phyloP scores from a whole-genome alignment of 2,329 filamentous ascomycete genomes.

The Cladosporium sp. region DNA sequence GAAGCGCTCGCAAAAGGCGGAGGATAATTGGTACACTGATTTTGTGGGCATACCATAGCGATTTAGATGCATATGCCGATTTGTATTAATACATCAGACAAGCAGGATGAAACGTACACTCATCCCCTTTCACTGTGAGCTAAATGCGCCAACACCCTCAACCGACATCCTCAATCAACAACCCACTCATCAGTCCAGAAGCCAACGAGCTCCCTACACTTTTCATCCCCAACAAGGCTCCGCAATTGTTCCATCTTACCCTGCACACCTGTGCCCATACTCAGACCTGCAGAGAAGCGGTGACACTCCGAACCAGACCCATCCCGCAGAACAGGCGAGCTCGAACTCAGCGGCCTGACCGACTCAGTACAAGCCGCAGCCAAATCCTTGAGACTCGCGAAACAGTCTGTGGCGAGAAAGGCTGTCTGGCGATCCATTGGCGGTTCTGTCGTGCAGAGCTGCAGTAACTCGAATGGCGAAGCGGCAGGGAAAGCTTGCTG shows the following conservation, averaged over 20 bases:
- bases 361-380: slow-evolving; percentile 12
- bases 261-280: slow-evolving; percentile 13
- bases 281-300: no score
- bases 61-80: no score
- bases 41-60: no score
- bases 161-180: slow-evolving; percentile 25
- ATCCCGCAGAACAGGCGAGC: no score
- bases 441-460: slow-evolving; percentile 22
- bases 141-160: no score
- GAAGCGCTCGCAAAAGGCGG: no score
- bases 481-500: not conserved
- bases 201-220: slow-evolving; percentile 29
- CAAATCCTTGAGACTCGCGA: slow-evolving; percentile 21
- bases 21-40: no score
- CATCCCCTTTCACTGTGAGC: no score
- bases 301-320: no score
- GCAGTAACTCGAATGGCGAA: slow-evolving; percentile 21
- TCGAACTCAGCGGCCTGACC: no score
- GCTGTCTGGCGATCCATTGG: slow-evolving; percentile 23
- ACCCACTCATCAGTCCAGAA: slow-evolving; percentile 36
- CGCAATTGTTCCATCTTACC: slow-evolving; percentile 23
- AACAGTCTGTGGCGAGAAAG: slow-evolving; percentile 24
- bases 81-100: no score
- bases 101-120: no score
- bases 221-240: slow-evolving; percentile 32